Base-by-base conservation (phyloP, 306 rosid species). In the Hylodesmum podocarpum region DNA sequence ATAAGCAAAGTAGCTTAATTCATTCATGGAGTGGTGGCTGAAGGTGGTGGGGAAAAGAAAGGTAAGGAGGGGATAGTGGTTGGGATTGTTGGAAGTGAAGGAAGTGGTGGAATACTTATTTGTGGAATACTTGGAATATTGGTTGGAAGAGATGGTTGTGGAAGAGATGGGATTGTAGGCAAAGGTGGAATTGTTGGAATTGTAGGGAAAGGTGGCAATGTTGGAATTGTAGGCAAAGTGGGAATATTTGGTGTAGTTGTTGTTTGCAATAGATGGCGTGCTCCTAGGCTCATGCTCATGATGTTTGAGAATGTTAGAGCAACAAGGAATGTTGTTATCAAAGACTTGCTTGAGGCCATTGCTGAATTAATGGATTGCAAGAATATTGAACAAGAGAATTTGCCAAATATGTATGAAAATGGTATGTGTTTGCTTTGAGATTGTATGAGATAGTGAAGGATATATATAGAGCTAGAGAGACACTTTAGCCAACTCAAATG, bases 31-130 rank as follows among this genome's bases (percentile, higher is more conserved):
- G 21, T 67, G 40, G 69, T 15, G 61, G 76, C 15, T 79, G 87
- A 50, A 61, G 84, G 87, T 72, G 87, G 87, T 74, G 87, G 87
- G 34, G 87, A 61, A 46, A 74, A 21, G 78, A 83, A 79, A 6
- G 86, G 81, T 43, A 78, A 22, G 15, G 82, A 25, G 50, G 83
- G 73, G 31, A 83, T 12, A 22, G 19, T 47, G 39, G 12, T 46
- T 43, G 78, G 78, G 19, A 72, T 0, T n/a, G 83, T 9, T 50
- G 58, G 3, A 16, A 24, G 12, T 3, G 82, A 28, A 40, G 61
- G 55, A 22, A 78, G 54, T 57, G 75, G 79, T 57, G 80, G 76
- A 33, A 67, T 47, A 40, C 58, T 68, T 25, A 43, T 2, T 37
- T 67, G 44, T 66, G 83, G 80, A 25, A 77, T 5, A 36, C 59